These are phyloP conservation scores for Dactylorhiza incarnata DNA, from an alignment of 106 monocot species.

Conservation along the genomic window DNA sequence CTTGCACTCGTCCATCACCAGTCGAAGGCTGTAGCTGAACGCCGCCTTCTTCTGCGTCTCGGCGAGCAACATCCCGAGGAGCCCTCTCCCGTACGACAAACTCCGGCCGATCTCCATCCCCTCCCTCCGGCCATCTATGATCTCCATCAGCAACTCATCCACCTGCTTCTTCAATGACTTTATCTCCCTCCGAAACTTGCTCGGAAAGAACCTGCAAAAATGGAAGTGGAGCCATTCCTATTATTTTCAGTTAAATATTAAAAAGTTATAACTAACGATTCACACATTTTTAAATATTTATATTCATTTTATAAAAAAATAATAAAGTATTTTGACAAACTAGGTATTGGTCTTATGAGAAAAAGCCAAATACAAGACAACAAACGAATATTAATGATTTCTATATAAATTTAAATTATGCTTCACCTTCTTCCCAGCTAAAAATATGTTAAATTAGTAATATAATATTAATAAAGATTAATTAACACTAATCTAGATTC, in stretches of 20 bases:
- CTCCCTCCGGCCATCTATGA: constrained; percentile 58
- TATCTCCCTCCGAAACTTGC: constrained; percentile 73
- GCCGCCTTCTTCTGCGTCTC: constrained; percentile 46
- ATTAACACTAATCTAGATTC: neutral
- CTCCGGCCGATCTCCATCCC: constrained; percentile 52
- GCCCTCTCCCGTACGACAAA: constrained; percentile 53
- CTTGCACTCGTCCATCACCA: constrained; percentile 94
- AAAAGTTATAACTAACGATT: too few species aligned
- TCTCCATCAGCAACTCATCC: constrained; percentile 62
- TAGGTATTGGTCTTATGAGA: too few species aligned
- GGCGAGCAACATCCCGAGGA: constrained; percentile 59
- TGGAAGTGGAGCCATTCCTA: too few species aligned
- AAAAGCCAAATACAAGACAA: too few species aligned
- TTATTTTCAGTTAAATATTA: too few species aligned
- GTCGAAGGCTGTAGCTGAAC: constrained; percentile 34
- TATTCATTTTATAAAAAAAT: too few species aligned
- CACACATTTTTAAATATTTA: too few species aligned
- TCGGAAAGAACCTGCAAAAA: constrained; percentile 69
- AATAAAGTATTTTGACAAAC: too few species aligned
- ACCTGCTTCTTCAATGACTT: constrained; percentile 53
- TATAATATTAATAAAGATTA: neutral
- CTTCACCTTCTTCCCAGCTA: too few species aligned
- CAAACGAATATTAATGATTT: too few species aligned
- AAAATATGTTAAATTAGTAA: neutral
- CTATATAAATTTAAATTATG: too few species aligned